phyloP scores from a whole-genome alignment of 2,329 filamentous ascomycete species.

The Colletotrichum lindemuthianum region DNA sequence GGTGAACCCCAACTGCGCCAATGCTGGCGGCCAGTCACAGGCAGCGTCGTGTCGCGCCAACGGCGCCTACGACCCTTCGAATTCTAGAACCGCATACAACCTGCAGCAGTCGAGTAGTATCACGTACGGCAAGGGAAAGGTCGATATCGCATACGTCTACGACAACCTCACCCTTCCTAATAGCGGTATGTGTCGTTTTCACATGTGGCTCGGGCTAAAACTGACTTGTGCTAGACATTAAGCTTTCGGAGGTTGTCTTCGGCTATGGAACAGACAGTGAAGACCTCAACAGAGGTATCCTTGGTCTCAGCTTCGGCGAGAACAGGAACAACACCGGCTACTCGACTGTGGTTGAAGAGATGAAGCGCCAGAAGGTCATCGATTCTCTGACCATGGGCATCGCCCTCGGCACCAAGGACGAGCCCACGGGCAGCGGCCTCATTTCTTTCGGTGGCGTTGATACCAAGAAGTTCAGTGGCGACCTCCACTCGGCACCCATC shows the following conservation, averaged over 20 bases:
- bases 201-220: background rate
- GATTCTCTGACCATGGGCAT: slow-evolving; percentile 45
- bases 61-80: slow-evolving; percentile 50
- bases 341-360: slow-evolving; percentile 44
- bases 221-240: slow-evolving; percentile 35
- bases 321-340: slow-evolving; percentile 40
- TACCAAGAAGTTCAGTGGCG: slow-evolving; percentile 55
- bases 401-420: slow-evolving; percentile 44
- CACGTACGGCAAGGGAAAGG: slow-evolving; percentile 44
- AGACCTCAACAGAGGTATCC: slow-evolving; percentile 44
- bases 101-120: slow-evolving; percentile 37
- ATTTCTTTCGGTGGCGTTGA: slow-evolving; percentile 58
- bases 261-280: slow-evolving; percentile 42
- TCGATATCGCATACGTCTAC: slow-evolving; percentile 41
- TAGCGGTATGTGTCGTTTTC: slow-evolving; percentile 35
- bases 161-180: slow-evolving; percentile 44
- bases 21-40: slow-evolving; percentile 47
- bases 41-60: slow-evolving; percentile 51
- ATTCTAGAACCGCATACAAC: slow-evolving; percentile 39
- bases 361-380: slow-evolving; percentile 41
- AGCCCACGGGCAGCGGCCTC: slow-evolving; percentile 40
- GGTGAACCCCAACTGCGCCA: slow-evolving; percentile 61
- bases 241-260: slow-evolving; percentile 42
- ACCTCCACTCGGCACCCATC: slow-evolving; percentile 43
- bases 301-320: slow-evolving; percentile 46